These are phyloP conservation scores for Bertia moriformis DNA, from an alignment of 2,329 filamentous ascomycete genomes.

Conservation along the genomic window DNA sequence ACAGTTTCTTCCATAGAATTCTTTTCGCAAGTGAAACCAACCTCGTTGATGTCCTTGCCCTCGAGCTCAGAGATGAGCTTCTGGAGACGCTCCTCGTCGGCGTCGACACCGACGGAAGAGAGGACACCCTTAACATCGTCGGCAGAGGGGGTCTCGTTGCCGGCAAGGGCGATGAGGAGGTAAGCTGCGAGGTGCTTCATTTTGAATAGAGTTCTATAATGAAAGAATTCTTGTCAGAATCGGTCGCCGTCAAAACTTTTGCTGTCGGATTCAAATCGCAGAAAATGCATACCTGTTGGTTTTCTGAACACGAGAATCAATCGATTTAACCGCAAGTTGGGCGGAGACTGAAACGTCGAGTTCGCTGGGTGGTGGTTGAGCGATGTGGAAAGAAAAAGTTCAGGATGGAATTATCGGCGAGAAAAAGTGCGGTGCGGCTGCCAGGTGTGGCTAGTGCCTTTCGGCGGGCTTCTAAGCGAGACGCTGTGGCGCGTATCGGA, in stretches of 20 bases:
- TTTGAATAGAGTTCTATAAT: no score
- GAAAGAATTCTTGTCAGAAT: no score
- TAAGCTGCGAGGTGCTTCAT: conserved; percentile 99
- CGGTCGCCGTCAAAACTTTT: no score
- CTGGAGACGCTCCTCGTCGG: conserved; percentile 71
- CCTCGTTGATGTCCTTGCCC: conserved; percentile 87
- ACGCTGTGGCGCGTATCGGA: not conserved
- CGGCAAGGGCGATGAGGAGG: conserved; percentile 87
- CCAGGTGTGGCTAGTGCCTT: not conserved
- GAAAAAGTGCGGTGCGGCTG: conserved; percentile 1
- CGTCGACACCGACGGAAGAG: conserved; percentile 86
- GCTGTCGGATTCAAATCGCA: conserved; percentile 2
- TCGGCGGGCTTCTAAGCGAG: not conserved
- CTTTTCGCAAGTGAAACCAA: conserved; percentile 31
- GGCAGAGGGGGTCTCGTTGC: conserved; percentile 79
- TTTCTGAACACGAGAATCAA: conserved; percentile 79
- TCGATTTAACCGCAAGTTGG: conserved; percentile 97
- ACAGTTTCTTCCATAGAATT: no score
- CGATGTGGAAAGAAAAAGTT: conserved; percentile 13
- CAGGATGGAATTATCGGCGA: conserved; percentile 3
- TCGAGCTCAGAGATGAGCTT: conserved; percentile 81
- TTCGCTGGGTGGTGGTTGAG: conserved; percentile 34
- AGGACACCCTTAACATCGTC: conserved; percentile 79
- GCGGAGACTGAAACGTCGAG: conserved; percentile 99
- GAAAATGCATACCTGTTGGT: no score